Conservation (phyloP, 345 rosid species). For the Salix exigua region DNA sequence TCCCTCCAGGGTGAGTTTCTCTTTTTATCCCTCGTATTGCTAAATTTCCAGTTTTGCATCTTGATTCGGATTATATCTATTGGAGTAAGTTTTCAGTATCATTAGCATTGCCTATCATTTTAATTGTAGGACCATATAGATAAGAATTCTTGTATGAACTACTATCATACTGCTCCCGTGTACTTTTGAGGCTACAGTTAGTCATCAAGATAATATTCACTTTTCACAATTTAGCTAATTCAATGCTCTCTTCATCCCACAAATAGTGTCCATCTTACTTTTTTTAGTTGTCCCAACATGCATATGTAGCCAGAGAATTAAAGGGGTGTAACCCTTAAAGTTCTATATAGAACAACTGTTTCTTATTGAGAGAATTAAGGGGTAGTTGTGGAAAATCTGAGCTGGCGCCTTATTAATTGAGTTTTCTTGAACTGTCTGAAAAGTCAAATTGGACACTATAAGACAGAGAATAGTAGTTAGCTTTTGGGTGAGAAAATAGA, state of each 20-base stretch:
- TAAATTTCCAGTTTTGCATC: background rate
- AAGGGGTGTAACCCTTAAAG: no score
- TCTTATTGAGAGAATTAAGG: no score
- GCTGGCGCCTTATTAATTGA: no score
- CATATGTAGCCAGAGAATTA: no score
- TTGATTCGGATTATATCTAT: background rate
- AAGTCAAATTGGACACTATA: background rate
- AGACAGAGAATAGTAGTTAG: background rate
- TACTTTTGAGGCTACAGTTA: background rate
- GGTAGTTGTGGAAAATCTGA: no score
- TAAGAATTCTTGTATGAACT: background rate
- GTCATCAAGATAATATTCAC: background rate
- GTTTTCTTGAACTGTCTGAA: no score
- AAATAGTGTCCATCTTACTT: no score
- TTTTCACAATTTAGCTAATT: background rate
- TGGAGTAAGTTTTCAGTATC: background rate
- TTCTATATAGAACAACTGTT: no score
- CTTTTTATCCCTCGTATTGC: background rate
- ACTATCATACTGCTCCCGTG: background rate
- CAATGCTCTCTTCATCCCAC: no score
- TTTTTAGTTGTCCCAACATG: no score
- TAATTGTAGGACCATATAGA: background rate
- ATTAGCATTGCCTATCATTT: background rate
- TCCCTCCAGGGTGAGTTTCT: constrained; percentile 78
- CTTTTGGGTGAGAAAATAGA: background rate